Conservation (phyloP, 345 rosid species). For the Dimocarpus longan region DNA sequence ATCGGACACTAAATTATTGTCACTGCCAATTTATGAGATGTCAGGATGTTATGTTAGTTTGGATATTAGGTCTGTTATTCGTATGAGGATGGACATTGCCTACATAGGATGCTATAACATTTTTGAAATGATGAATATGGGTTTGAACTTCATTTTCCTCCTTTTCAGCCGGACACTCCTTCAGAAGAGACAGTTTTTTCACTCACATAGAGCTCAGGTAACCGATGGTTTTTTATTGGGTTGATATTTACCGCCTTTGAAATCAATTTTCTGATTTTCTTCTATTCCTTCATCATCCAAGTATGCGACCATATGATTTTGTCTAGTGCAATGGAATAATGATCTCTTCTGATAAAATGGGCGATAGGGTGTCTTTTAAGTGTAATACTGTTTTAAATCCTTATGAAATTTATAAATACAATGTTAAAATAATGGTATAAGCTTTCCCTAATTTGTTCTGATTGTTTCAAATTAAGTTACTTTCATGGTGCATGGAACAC, state of each 20-base stretch:
- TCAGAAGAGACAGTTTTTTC: constrained; percentile 91
- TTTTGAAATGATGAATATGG: constrained; percentile 4
- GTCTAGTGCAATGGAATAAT: neutral
- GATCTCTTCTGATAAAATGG: neutral
- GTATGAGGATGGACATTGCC: neutral
- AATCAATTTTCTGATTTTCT: neutral
- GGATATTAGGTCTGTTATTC: neutral
- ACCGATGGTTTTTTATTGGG: constrained; percentile 16
- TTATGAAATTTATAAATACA: neutral
- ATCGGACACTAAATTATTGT: neutral
- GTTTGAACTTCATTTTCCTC: constrained; percentile 24
- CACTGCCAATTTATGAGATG: neutral
- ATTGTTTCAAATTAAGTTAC: neutral
- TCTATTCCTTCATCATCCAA: neutral
- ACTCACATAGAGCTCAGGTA: constrained; percentile 99
- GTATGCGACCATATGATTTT: neutral
- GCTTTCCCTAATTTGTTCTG: neutral
- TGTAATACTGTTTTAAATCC: neutral
- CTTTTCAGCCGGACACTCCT: constrained; percentile 76
- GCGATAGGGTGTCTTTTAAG: neutral
- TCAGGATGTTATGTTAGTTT: neutral
- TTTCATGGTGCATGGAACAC: neutral
- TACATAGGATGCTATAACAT: neutral
- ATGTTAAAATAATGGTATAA: neutral
- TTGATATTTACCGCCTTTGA: neutral